Evolutionary conservation across 73 alveolate species (phyloP), one percentile per base, ranked within the genome.

Genomic region (Durusdinium trenchii): DNA sequence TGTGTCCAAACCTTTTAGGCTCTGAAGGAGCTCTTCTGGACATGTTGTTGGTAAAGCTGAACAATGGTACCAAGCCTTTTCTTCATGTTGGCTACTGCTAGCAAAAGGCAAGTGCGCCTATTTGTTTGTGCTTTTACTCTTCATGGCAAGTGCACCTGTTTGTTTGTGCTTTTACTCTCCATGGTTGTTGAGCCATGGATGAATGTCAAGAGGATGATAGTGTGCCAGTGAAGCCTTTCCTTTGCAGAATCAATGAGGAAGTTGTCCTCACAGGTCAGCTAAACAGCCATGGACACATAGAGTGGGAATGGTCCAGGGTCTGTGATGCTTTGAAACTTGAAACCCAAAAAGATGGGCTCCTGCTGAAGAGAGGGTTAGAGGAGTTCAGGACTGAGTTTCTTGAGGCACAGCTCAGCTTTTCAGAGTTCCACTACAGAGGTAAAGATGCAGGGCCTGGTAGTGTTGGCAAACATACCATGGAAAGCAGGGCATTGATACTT

Each of bases 261-360:
- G 62, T 7, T 79, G 90, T 47, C 64, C 43, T 79, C 28, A 48
- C 62, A 45, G 90, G 90, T 3, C 12, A 23, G 20, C 26, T 79
- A 2, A 32, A 14, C 46, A 48, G 43, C 7, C 38, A 47, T 1
- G 64, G 52, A 14, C 69, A 54, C 40, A 35, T 42, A 32, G 67
- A 79, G 67, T 79, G 90, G 90, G 52, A 40, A 0, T 79, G 90
- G 90, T 61, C 90, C 9, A 42, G 90, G 40, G 67, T 79, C 7
- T 14, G 67, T 43, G 40, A 40, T 6, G 61, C 90, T 23, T 64
- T 79, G 32, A 45, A 48, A 9, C 50, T 79, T 12, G 20, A 79
- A 46, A 45, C 90, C 6, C 30, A 42, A 20, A 48, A 79, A 40
- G 43, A 45, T 23, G 46, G 23, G 10, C 23, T 79, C 46, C 14